Base-by-base conservation (phyloP, 2,329 filamentous ascomycete species). In the Ciborinia camelliae region DNA sequence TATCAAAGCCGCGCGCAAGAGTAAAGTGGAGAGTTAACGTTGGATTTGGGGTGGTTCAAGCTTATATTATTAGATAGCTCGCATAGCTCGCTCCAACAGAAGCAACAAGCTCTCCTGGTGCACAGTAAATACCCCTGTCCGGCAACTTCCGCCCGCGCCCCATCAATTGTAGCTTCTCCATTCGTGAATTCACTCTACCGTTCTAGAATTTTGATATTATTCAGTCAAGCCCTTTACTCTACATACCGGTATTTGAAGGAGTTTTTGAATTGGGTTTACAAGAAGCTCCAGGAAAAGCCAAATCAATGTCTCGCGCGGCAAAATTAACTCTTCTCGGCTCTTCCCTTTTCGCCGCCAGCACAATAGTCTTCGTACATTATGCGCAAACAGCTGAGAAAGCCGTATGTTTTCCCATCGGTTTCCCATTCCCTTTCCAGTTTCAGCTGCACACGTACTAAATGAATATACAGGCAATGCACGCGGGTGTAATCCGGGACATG, bases 401-500 rank as follows among this genome's bases (percentile, higher is more conserved):
- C 69, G 94, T 97, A 81, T 67, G 87, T 79, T 26, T 39, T 35
- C 43, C 52, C 58, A 37, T 41, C 30, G 30, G 45, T 28, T 48
- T 47, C 39, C 26, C 2, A 28, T n/a, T 18, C 7, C 8, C 43
- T 55, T 54, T 18, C 26, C 41, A 23, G 12, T 67, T 20, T 18
- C 15, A 32, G n/a, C 20, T 35, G 41, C 15, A 47, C 55, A 26
- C 20, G 4, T 47, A 26, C 41, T 59, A 59, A 58, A 47, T 9
- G 10, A 28, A 14, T 48, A 4, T 28, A 30, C 43, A 94, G 95
- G 90, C 91, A 65, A 99, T 99, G 95, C 95, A 99, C 75, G 86
- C 90, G 70, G 95, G 95, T 52, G 95, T 99, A 50, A 81, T 98
- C 69, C 90, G 94, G 69, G 95, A 99, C 74, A 90, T 97, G 82